Percentiles rank a stretch among this genome's conserved stretches.
Evolutionary conservation across 305 asterid species (phyloP).

Genomic region (Lippia alba): DNA sequence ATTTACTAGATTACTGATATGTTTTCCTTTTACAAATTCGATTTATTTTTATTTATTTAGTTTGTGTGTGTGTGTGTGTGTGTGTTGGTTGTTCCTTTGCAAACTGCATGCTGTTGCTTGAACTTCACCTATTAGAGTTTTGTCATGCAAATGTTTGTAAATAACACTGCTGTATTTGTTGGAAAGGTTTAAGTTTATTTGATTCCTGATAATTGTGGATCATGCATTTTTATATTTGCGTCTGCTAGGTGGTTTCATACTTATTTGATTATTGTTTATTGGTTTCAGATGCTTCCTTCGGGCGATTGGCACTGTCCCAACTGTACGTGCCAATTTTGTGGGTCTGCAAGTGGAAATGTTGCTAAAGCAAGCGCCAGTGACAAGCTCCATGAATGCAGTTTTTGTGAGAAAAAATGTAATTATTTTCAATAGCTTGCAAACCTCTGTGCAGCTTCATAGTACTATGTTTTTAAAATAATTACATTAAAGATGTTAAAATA

Average conservation of each 20-base stretch:
- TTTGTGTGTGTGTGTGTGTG: too few relatives aligned
- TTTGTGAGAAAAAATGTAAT: conserved; percentile 93
- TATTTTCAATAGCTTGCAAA: conserved; percentile 28
- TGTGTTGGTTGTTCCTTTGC: background rate
- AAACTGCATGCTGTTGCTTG: background rate
- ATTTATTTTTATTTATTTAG: too few relatives aligned
- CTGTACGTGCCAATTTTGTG: conserved; percentile 91
- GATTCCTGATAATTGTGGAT: background rate
- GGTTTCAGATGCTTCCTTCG: conserved; percentile 76
- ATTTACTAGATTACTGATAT: conserved; percentile 3
- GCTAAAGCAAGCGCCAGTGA: conserved; percentile 44
- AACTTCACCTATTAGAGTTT: conserved; percentile 8
- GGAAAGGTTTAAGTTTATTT: too few relatives aligned
- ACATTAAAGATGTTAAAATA: conserved; percentile 27
- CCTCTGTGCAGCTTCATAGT: conserved; percentile 11
- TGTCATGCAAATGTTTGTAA: conserved; percentile 12
- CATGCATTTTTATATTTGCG: conserved; percentile 8
- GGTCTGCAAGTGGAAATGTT: conserved; percentile 45
- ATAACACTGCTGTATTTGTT: background rate
- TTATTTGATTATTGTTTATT: conserved; percentile 26
- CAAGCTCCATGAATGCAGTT: conserved; percentile 64
- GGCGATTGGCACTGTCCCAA: conserved; percentile 98
- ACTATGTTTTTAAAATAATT: conserved; percentile 14
- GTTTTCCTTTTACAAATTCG: too few relatives aligned
- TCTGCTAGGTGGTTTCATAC: conserved; percentile 16